Evolutionary conservation across 2,329 filamentous ascomycete genomes (phyloP).

Genomic region (Chrysosporium keratinophilum): DNA sequence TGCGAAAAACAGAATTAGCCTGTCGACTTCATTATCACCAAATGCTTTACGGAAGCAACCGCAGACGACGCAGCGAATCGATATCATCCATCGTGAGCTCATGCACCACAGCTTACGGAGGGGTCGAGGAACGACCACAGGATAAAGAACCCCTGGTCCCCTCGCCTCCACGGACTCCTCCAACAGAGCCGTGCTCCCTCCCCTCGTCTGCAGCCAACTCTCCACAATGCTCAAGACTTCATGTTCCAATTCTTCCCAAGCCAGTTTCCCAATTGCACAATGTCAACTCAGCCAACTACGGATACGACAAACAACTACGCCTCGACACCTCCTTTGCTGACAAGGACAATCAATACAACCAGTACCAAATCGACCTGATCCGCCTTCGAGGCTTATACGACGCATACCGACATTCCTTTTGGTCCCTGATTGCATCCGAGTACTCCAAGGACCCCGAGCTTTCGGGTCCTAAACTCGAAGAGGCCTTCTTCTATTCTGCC

Average conservation of each 20-base stretch:
- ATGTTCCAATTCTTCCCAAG: slow-evolving; percentile 12
- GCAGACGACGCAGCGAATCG: slow-evolving; percentile 65
- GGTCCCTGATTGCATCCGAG: slow-evolving; percentile 59
- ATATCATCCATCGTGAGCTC: slow-evolving; percentile 49
- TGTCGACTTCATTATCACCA: slow-evolving; percentile 84
- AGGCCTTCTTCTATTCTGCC: slow-evolving; percentile 18
- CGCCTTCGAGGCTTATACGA: slow-evolving; percentile 62
- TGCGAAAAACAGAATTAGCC: slow-evolving; percentile 80
- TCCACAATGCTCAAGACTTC: slow-evolving; percentile 6
- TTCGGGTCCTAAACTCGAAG: slow-evolving; percentile 18
- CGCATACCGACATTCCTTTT: slow-evolving; percentile 60
- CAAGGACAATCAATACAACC: slow-evolving; percentile 7
- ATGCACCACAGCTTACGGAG: slow-evolving; percentile 24
- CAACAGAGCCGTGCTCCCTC: slow-evolving; percentile 7
- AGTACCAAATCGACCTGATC: slow-evolving; percentile 46
- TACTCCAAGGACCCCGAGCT: slow-evolving; percentile 38
- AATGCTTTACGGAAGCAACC: slow-evolving; percentile 69
- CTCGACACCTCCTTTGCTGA: slow-evolving; percentile 5
- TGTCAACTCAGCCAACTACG: slow-evolving; percentile 4
- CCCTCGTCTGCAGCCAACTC: slow-evolving; percentile 6
- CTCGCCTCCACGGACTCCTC: slow-evolving; percentile 7
- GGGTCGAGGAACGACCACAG: slow-evolving; percentile 5
- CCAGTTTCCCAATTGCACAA: slow-evolving; percentile 6
- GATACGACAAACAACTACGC: slow-evolving; percentile 8
- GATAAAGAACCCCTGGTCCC: slow-evolving; percentile 5